Conservation (phyloP, 2,329 filamentous ascomycete species). For the Arthrobotrys iridis region DNA sequence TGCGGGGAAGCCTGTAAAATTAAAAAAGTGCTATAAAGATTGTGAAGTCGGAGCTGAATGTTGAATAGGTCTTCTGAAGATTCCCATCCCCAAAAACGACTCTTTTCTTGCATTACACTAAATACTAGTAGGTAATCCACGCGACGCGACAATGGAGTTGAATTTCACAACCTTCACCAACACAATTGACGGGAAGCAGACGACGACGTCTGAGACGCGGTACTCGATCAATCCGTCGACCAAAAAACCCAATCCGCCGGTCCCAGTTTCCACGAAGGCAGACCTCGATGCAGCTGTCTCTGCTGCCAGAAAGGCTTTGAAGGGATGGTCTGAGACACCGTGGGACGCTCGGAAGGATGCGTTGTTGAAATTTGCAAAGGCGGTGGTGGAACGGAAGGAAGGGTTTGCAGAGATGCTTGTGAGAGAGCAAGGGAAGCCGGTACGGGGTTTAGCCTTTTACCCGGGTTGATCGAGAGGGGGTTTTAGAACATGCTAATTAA, state of each 20-base stretch:
- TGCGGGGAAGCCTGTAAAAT: no score
- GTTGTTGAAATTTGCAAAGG: constrained; percentile 62
- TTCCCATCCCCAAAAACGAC: no score
- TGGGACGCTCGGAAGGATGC: constrained; percentile 63
- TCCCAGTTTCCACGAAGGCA: constrained; percentile 65
- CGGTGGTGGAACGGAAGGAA: constrained; percentile 62
- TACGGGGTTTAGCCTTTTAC: constrained; percentile 53
- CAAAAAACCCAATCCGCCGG: constrained; percentile 65
- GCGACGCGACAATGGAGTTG: constrained; percentile 32
- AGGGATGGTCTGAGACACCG: constrained; percentile 64
- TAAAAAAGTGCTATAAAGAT: no score
- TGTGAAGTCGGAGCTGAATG: no score
- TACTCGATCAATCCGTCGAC: constrained; percentile 67
- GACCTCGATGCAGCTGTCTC: constrained; percentile 67
- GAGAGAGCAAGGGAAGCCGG: constrained; percentile 68
- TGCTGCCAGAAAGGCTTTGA: constrained; percentile 65
- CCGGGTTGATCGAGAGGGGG: background rate
- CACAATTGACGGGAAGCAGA: constrained; percentile 66
- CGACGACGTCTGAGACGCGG: constrained; percentile 63
- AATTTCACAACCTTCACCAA: constrained; percentile 66
- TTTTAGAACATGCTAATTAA: background rate
- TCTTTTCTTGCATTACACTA: no score
- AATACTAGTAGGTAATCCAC: no score
- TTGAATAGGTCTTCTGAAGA: no score
- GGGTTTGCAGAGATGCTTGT: constrained; percentile 64